Base-by-base conservation (phyloP, 352 stramenopile genomes). In the Phytophthora citricola region DNA sequence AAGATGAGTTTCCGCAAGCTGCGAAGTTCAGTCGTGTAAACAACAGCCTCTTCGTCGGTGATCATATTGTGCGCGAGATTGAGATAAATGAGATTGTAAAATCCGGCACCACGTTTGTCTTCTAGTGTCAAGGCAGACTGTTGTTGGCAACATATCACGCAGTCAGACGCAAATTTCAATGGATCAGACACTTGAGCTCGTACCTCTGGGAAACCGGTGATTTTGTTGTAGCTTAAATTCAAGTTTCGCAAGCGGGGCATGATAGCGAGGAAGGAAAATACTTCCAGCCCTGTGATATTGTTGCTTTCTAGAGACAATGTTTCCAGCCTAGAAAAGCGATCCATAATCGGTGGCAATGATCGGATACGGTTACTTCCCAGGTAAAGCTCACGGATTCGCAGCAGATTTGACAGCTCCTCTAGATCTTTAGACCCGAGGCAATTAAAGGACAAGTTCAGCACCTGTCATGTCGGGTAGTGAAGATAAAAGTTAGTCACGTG, bases 381-480 rank as follows among this genome's bases (percentile, higher is more conserved):
- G 55, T 93, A 94, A 7, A 94, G 66, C 45, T 94, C 86, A 10
- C 86, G 86, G 55, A 93, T 91, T 26, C 83, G 82, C 47, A 91
- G 50, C n/a, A 94, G 36, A 47, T 84, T 85, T 12, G 86, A 88
- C 5, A 94, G 56, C 32, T 92, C 81, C 46, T 92, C 81, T 1
- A 93, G 55, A 47, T 93, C 86, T 53, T 73, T 72, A 2, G 79
- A 67, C 0, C 63, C 66, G 6, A 94, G 72, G 57, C 84, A 94
- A 58, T 94, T 94, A 52, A 91, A 93, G 11, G 86, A 87, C 41
- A 93, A 68, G 48, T 93, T 94, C 27, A 94, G 69, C 17, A 92
- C 81, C 24, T 26, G 24, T 26, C 24, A 26, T 26, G 24, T 26
- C 24, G 24, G 24, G 24, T 26, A 26, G 17, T 26, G 4, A 26